A percentile compares a stretch with the other conserved stretches of the same genome.
Conservation (phyloP, 2,329 filamentous ascomycete species). For the Penicillium crustosum region DNA sequence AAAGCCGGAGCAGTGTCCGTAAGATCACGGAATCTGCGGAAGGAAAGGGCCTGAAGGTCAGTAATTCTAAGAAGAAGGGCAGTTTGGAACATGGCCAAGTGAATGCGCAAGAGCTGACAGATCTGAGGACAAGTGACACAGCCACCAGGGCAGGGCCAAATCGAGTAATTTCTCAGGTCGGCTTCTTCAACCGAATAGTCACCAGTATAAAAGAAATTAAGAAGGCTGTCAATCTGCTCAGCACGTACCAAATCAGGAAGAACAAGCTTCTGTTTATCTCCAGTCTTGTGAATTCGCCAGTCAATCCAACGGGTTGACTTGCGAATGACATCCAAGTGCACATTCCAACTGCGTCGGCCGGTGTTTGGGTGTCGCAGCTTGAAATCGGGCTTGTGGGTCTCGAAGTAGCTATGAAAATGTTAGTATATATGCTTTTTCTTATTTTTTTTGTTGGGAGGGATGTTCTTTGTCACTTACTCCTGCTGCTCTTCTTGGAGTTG, state of each 20-base stretch:
- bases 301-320: conserved; percentile 4
- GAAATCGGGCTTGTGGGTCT: neutral
- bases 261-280: neutral
- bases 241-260: neutral
- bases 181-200: conserved; percentile 11
- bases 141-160: neutral
- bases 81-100: conserved; percentile 14
- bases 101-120: conserved; percentile 9
- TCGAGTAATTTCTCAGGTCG: neutral
- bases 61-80: conserved; percentile 14
- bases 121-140: conserved; percentile 11
- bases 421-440: neutral
- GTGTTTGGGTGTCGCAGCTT: neutral
- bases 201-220: conserved; percentile 14
- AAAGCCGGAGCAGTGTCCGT: conserved; percentile 8
- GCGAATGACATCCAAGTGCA: conserved; percentile 1
- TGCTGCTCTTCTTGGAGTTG: neutral
- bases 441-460: neutral
- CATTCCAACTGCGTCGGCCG: neutral
- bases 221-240: conserved; percentile 4
- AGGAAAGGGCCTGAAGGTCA: conserved; percentile 10
- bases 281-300: neutral
- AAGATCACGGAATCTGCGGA: conserved; percentile 4
- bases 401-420: neutral
- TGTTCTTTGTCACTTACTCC: neutral